phyloP scores from a whole-genome alignment of 305 asterid species.

The Fraxinus dipetala region DNA sequence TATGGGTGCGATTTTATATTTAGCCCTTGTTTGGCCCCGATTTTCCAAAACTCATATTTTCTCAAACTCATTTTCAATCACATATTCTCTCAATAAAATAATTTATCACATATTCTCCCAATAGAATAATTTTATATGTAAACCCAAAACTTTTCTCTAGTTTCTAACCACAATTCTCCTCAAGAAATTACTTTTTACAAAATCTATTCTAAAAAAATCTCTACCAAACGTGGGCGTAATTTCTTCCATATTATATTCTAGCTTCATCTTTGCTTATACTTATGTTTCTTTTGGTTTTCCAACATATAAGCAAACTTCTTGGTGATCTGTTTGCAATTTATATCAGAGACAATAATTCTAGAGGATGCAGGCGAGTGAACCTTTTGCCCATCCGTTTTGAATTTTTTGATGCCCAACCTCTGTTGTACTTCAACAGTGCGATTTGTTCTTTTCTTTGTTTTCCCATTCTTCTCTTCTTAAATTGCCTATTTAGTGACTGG shows the following conservation, averaged over 20 bases:
- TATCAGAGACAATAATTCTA: not conserved
- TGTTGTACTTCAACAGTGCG: not conserved
- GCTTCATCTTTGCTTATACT: no score
- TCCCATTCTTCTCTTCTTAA: not conserved
- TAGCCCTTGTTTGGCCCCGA: no score
- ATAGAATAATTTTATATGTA: no score
- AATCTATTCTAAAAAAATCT: no score
- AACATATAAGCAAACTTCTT: not conserved
- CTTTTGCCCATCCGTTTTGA: not conserved
- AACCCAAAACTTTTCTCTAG: no score
- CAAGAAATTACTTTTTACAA: no score
- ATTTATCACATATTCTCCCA: no score
- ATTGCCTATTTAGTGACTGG: not conserved
- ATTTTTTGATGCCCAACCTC: not conserved
- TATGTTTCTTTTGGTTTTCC: not conserved
- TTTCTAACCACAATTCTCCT: no score
- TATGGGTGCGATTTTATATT: not conserved
- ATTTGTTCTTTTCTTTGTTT: not conserved
- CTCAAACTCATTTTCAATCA: no score
- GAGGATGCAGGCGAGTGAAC: constrained; percentile 9
- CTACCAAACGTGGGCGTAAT: not conserved
- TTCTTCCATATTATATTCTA: not conserved
- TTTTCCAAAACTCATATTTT: no score
- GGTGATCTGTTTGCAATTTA: not conserved
- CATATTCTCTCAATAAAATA: no score